Base-by-base conservation (phyloP, 1,284 basidiomycete genomes). In the Cryptococcus sp. region DNA sequence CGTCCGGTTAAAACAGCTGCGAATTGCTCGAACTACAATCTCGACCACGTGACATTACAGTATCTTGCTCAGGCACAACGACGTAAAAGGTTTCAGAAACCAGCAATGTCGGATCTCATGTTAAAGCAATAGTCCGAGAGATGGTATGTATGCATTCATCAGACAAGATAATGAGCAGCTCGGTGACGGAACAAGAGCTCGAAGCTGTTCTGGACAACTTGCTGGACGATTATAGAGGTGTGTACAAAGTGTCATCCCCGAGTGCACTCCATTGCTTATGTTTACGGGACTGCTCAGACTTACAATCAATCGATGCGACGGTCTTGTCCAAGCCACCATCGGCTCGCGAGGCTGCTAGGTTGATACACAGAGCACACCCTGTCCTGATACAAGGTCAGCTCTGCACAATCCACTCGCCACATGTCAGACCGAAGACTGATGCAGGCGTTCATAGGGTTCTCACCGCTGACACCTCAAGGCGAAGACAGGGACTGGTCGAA, bases 291-390 rank as follows among this genome's bases (percentile, higher is more conserved):
- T 19, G 5, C 25, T 31, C 51, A 76, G 74, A 73, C 57, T 59
- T 76, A 4, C 67, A 69, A 47, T 53, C 61, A 5, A 53, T 57
- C 0, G 47, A 54, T 16, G 49, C 85, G 53, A 82, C 86, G 48
- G 78, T 83, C 22, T 75, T 90, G 5, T 77, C 84, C 17, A 61
- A 68, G 16, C 83, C 87, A 11, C 91, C 91, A 15, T 83, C 85
- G 0, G 73, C 89, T 3, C 70, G 91, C 39, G 86, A 92, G 69
- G 92, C 94, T 68, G 81, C 87, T 42, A 81, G 87, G 50, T 80
- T 90, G 31, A 83, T 89, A 3, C 85, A 87, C 61, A 82, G 88
- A 50, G 86, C 87, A n/a, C 81, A 91, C 60, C 92, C 93, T 1
- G 86, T 87, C 5, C 73, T 94, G 1, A 88, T 93, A 53, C 84